A percentile compares a stretch with the other conserved stretches of the same genome.
phyloP scores from a whole-genome alignment of 2,329 filamentous ascomycete genomes.

The Bipolaris cookei region DNA sequence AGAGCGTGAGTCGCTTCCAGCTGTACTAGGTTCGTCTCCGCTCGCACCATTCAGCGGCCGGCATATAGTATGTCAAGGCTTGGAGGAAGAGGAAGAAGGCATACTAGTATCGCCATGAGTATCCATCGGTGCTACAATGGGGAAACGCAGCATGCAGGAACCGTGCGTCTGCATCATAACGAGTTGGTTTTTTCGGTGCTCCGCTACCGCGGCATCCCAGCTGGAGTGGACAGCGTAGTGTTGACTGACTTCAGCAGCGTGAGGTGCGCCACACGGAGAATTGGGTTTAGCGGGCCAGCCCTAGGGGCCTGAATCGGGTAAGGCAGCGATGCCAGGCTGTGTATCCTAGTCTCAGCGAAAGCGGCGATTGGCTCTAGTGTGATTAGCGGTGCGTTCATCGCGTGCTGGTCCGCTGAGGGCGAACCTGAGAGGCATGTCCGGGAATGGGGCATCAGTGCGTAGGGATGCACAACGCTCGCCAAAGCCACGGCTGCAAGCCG shows the following conservation, averaged over 20 bases:
- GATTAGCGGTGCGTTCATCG: conserved; percentile 45
- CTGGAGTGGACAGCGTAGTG: conserved; percentile 39
- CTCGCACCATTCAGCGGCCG: conserved; percentile 45
- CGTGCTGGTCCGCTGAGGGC: conserved; percentile 39
- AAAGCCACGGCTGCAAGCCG: conserved; percentile 27
- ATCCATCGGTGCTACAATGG: conserved; percentile 22
- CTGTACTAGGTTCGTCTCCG: conserved; percentile 35
- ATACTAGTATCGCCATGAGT: conserved; percentile 35
- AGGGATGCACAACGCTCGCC: conserved; percentile 32
- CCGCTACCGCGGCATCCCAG: conserved; percentile 36
- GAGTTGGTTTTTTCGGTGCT: conserved; percentile 32
- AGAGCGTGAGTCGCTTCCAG: conserved; percentile 46
- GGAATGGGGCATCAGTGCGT: conserved; percentile 28
- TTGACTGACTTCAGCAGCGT: conserved; percentile 40
- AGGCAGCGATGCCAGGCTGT: conserved; percentile 29
- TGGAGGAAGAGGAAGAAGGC: conserved; percentile 35
- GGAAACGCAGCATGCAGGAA: conserved; percentile 29
- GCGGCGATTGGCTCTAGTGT: conserved; percentile 38
- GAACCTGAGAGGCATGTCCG: conserved; percentile 33
- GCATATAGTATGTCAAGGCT: conserved; percentile 33
- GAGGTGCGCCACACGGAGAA: conserved; percentile 34
- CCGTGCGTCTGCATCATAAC: conserved; percentile 29
- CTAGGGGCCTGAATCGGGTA: conserved; percentile 34
- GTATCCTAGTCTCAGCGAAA: conserved; percentile 24
- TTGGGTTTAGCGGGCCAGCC: conserved; percentile 27